Conservation (phyloP, 306 rosid species). For the Pyrus communis region DNA sequence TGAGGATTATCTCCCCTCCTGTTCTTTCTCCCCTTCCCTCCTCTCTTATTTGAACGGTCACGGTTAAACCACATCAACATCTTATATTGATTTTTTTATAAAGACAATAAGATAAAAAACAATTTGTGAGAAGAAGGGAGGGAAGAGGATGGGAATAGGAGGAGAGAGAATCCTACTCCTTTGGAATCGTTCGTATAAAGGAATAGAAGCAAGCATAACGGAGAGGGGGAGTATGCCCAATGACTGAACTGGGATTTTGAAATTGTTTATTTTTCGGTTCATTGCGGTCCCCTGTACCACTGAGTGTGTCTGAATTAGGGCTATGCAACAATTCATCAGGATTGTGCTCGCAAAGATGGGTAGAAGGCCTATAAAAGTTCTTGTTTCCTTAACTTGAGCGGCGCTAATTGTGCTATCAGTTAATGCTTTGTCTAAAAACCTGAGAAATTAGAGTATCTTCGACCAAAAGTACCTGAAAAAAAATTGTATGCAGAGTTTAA, state of each 20-base stretch:
- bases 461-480: neutral
- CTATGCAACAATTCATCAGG: constrained; percentile 31
- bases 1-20: too few species aligned
- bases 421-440: constrained; percentile 30
- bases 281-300: constrained; percentile 32
- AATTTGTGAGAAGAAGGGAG: too few species aligned
- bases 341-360: constrained; percentile 30
- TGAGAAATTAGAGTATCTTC: neutral
- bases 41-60: too few species aligned
- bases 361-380: constrained; percentile 27
- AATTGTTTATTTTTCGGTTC: constrained; percentile 17
- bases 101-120: too few species aligned
- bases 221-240: constrained; percentile 14
- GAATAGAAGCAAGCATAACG: constrained; percentile 19
- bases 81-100: too few species aligned
- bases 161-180: neutral
- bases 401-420: neutral
- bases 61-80: too few species aligned
- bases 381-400: constrained; percentile 31
- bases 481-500: neutral
- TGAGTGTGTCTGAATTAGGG: constrained; percentile 31
- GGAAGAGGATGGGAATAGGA: too few species aligned
- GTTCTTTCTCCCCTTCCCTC: too few species aligned
- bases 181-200: constrained; percentile 16
- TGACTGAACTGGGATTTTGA: constrained; percentile 29